Conservation (phyloP, 495 filamentous ascomycete species). For the Pseudomonodictys pantanalensis region DNA sequence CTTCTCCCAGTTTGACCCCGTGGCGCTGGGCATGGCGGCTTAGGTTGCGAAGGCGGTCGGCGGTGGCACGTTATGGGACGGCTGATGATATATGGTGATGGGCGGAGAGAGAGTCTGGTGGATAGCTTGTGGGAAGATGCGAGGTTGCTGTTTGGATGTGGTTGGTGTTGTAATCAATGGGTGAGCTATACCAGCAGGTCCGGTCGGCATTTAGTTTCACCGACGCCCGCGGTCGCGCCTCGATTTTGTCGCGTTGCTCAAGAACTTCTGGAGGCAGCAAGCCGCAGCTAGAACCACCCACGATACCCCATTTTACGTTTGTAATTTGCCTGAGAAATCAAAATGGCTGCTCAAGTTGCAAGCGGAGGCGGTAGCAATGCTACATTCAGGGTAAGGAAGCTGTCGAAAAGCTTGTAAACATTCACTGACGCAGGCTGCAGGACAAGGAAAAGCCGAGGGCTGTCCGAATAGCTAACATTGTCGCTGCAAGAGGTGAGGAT, state of each 20-base stretch:
- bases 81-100: neutral
- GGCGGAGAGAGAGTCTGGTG: neutral
- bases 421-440: slow-evolving; percentile 49
- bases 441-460: slow-evolving; percentile 99
- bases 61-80: neutral
- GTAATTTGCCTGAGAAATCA: slow-evolving; percentile 2
- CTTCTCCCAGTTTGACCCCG: slow-evolving; percentile 94
- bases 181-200: neutral
- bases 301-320: slow-evolving; percentile 11
- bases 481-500: slow-evolving; percentile 83
- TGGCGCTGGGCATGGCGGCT: slow-evolving; percentile 76
- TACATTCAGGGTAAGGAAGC: slow-evolving; percentile 67
- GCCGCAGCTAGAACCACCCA: slow-evolving; percentile 4
- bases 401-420: slow-evolving; percentile 7
- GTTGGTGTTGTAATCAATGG: neutral
- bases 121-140: neutral
- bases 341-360: slow-evolving; percentile 45
- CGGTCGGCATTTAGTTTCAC: slow-evolving; percentile 9
- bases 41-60: slow-evolving; percentile 39
- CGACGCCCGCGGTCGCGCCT: neutral
- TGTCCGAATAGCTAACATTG: slow-evolving; percentile 91
- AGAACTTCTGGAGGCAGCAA: slow-evolving; percentile 12
- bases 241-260: neutral
- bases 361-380: slow-evolving; percentile 60
- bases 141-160: neutral